These are phyloP conservation scores for Amaranthus cruentus DNA, from an alignment of 148 eudicot genomes.

Conservation along the genomic window DNA sequence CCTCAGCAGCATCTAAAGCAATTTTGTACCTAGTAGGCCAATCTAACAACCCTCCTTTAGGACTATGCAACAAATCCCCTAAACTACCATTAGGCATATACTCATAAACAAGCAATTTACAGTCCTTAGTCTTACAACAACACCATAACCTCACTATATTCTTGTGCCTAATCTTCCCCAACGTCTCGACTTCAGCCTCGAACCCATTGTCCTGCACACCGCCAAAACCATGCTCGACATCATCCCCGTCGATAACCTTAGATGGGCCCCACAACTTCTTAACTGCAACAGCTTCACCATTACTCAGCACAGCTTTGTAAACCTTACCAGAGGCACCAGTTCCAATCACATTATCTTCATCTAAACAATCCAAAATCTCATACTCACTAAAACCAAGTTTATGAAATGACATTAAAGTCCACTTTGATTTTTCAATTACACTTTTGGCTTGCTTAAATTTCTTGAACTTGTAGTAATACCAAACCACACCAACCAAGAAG, in stretches of 20 bases:
- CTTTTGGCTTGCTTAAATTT: slow-evolving; percentile 42
- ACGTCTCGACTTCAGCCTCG: slow-evolving; percentile 81
- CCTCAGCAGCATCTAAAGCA: slow-evolving; percentile 86
- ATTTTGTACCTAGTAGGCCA: slow-evolving; percentile 80
- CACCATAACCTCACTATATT: slow-evolving; percentile 95
- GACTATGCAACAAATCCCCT: slow-evolving; percentile 80
- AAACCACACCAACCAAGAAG: slow-evolving; percentile 47
- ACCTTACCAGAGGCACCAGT: slow-evolving; percentile 88
- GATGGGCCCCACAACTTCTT: slow-evolving; percentile 61
- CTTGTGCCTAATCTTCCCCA: slow-evolving; percentile 91
- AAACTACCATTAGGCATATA: slow-evolving; percentile 94
- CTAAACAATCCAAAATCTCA: slow-evolving; percentile 69
- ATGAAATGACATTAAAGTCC: slow-evolving; percentile 90
- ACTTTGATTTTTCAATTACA: slow-evolving; percentile 55
- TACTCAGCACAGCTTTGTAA: slow-evolving; percentile 76
- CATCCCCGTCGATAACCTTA: slow-evolving; percentile 28
- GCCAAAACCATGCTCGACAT: slow-evolving; percentile 45
- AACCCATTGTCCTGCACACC: slow-evolving; percentile 49
- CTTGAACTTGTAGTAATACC: slow-evolving; percentile 60
- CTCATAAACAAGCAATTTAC: slow-evolving; percentile 81
- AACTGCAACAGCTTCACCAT: slow-evolving; percentile 75
- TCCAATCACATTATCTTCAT: slow-evolving; percentile 89
- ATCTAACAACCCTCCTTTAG: slow-evolving; percentile 66
- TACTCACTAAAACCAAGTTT: slow-evolving; percentile 80
- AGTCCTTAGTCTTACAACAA: slow-evolving; percentile 63